Percentiles rank a stretch among this genome's conserved stretches.
phyloP scores from a whole-genome alignment of 768 basidiomycete genomes.

The Kwoniella dendrophila region DNA sequence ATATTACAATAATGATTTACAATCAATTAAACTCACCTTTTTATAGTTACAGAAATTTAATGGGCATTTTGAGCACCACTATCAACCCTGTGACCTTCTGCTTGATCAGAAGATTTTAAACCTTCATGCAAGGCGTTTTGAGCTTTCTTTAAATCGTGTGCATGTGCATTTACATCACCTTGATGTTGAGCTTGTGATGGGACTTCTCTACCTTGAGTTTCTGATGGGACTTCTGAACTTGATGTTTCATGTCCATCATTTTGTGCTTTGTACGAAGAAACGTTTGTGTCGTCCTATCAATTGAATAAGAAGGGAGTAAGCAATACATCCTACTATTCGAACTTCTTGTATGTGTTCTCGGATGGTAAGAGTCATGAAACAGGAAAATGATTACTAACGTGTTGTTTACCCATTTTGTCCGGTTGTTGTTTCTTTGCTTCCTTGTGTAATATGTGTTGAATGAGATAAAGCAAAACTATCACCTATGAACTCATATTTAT shows the following conservation, averaged over 20 bases:
- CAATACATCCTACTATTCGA: not conserved
- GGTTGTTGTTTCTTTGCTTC: not conserved
- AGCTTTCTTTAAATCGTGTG: slow-evolving; percentile 20
- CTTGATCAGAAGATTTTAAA: not conserved
- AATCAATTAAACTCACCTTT: not conserved
- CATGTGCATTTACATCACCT: not conserved
- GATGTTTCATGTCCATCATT: slow-evolving; percentile 1
- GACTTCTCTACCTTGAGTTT: slow-evolving; percentile 6
- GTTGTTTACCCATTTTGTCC: slow-evolving; percentile 22
- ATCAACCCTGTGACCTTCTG: not conserved
- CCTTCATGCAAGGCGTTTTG: slow-evolving; percentile 21
- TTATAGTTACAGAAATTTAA: not conserved
- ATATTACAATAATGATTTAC: too few relatives aligned
- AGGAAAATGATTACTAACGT: slow-evolving; percentile 6
- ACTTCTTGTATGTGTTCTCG: not conserved
- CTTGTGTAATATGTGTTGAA: not conserved
- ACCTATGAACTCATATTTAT: not conserved
- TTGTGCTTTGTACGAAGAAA: slow-evolving; percentile 13
- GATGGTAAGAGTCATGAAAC: not conserved
- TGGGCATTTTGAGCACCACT: slow-evolving; percentile 7
- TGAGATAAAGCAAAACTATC: not conserved
- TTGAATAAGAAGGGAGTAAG: too few relatives aligned
- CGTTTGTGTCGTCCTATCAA: slow-evolving; percentile 20
- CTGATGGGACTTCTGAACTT: slow-evolving; percentile 1
- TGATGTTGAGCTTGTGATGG: slow-evolving; percentile 6